Percentiles rank a stretch among this genome's conserved stretches.
Evolutionary conservation across 2,329 filamentous ascomycete species (phyloP).

Genomic region (Fusarium vanettenii): DNA sequence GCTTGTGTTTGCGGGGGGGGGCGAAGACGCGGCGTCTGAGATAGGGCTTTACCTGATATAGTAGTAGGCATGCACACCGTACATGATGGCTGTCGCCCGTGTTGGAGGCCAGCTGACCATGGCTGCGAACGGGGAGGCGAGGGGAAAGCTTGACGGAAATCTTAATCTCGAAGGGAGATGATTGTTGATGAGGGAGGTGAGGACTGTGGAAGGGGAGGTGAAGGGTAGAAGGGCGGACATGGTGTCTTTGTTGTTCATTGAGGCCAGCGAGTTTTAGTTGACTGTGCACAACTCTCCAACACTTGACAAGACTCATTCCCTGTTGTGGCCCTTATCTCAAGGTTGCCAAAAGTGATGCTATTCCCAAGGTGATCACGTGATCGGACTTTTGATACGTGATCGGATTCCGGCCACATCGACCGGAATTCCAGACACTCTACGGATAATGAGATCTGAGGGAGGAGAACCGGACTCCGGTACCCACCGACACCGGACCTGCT

Average conservation of each 20-base stretch:
- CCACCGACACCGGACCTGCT: conserved; percentile 32
- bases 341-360: background rate
- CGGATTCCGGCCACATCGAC: conserved; percentile 25
- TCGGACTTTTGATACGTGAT: conserved; percentile 16
- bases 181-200: background rate
- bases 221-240: background rate
- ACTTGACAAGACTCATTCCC: background rate
- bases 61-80: conserved; percentile 31
- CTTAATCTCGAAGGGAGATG: background rate
- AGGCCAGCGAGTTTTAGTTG: background rate
- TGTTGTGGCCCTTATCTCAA: background rate
- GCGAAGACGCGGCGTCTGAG: background rate
- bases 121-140: background rate
- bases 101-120: background rate
- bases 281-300: background rate
- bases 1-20: background rate
- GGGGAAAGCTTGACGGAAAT: background rate
- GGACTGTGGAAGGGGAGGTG: background rate
- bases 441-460: conserved; percentile 29
- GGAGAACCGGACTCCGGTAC: conserved; percentile 24
- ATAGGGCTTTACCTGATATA: conserved; percentile 34
- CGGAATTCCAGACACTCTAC: conserved; percentile 30
- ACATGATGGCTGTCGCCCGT: conserved; percentile 25
- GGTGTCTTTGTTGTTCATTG: background rate
- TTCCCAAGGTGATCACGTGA: conserved; percentile 17